phyloP scores from a whole-genome alignment of 2,329 filamentous ascomycete genomes.

The Talaromyces sp. region DNA sequence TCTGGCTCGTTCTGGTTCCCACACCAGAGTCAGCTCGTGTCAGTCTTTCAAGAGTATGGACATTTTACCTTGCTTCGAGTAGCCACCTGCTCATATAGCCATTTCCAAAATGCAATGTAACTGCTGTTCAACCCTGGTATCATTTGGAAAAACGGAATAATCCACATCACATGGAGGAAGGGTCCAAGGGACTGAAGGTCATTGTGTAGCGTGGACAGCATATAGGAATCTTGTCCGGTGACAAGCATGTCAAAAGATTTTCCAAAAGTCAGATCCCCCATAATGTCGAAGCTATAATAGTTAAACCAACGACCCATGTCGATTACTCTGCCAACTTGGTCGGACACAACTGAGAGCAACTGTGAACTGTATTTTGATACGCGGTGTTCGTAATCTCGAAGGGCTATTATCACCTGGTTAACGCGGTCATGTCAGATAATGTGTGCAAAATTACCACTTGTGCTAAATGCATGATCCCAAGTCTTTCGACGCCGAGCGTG shows the following conservation, averaged over 20 bases:
- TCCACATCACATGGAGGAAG: slow-evolving; percentile 18
- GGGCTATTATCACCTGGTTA: slow-evolving; percentile 1
- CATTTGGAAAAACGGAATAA: slow-evolving; percentile 17
- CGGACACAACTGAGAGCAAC: slow-evolving; percentile 8
- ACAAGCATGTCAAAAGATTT: slow-evolving; percentile 31
- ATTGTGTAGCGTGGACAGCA: slow-evolving; percentile 14
- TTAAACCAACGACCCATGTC: slow-evolving; percentile 18
- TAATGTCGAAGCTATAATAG: slow-evolving; percentile 24
- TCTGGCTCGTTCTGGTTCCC: slow-evolving; percentile 11
- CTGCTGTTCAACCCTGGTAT: slow-evolving; percentile 13
- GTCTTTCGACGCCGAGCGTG: slow-evolving; percentile 8
- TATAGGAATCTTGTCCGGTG: slow-evolving; percentile 14
- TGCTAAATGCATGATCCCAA: slow-evolving; percentile 23
- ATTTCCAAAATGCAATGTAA: slow-evolving; percentile 11
- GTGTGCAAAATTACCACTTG: slow-evolving; percentile 15
- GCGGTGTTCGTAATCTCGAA: slow-evolving; percentile 7
- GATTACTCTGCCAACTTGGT: slow-evolving; percentile 6
- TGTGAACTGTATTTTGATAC: slow-evolving; percentile 8
- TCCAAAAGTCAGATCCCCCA: slow-evolving; percentile 33
- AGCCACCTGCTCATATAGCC: slow-evolving; percentile 5
- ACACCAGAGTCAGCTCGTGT: background rate
- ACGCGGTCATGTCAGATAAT: background rate
- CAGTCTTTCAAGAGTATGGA: background rate
- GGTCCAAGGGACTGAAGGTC: slow-evolving; percentile 15
- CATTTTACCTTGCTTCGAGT: slow-evolving; percentile 4